Conservation (phyloP, 352 stramenopile genomes). For the Elongisporangium anandrum region DNA sequence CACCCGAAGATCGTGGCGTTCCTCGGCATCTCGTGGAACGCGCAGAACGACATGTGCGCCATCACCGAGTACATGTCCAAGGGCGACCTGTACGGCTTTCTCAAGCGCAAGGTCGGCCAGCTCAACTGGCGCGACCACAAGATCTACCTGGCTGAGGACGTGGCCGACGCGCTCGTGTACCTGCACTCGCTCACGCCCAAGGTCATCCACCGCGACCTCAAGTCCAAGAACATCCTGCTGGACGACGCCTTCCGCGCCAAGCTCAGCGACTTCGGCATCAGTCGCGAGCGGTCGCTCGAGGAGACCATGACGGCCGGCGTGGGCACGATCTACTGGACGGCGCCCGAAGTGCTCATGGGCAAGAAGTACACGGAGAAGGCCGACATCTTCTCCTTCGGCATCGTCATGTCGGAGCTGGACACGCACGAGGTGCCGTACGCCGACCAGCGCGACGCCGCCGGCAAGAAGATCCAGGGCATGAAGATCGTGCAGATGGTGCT, state of each 20-base stretch:
- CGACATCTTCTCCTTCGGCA: conserved; percentile 83
- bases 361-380: conserved; percentile 85
- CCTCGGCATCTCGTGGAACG: conserved; percentile 71
- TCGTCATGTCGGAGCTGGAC: conserved; percentile 79
- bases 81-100: conserved; percentile 67
- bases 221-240: conserved; percentile 77
- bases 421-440: conserved; percentile 77
- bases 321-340: conserved; percentile 83
- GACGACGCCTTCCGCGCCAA: conserved; percentile 61
- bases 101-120: conserved; percentile 61
- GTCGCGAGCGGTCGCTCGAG: conserved; percentile 63
- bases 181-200: conserved; percentile 66
- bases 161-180: conserved; percentile 68
- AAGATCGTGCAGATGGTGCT: conserved; percentile 86
- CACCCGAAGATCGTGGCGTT: conserved; percentile 86
- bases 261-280: conserved; percentile 77
- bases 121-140: conserved; percentile 76
- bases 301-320: conserved; percentile 83
- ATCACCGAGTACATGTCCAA: conserved; percentile 84
- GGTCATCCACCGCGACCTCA: conserved; percentile 80
- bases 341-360: conserved; percentile 73
- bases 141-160: conserved; percentile 66
- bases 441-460: conserved; percentile 64
- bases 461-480: conserved; percentile 78
- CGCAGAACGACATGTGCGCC: conserved; percentile 58